Evolutionary conservation across 2,329 filamentous ascomycete species (phyloP).

Genomic region (Fusarium chlamydosporum): DNA sequence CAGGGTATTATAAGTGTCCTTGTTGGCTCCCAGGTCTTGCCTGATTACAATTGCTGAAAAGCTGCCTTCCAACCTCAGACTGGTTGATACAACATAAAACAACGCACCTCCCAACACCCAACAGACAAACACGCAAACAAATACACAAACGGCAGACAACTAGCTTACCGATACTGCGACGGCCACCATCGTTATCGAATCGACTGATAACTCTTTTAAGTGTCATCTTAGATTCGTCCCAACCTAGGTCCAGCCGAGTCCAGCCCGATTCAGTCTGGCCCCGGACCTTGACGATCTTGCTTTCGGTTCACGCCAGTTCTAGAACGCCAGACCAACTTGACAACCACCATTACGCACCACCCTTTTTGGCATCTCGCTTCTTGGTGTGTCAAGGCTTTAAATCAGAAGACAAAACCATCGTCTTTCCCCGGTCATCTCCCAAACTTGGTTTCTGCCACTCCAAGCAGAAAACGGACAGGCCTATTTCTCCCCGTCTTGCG

Average conservation of each 20-base stretch:
- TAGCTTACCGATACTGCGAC: not conserved
- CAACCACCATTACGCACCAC: conserved; percentile 35
- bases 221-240: conserved; percentile 27
- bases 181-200: conserved; percentile 11
- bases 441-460: conserved; percentile 7
- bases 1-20: conserved; percentile 31
- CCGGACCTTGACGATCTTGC: conserved; percentile 38
- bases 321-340: conserved; percentile 40
- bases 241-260: conserved; percentile 39
- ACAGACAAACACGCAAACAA: conserved; percentile 21
- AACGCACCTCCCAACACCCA: conserved; percentile 3
- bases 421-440: conserved; percentile 19
- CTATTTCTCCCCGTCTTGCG: conserved; percentile 5
- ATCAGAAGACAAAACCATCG: conserved; percentile 29
- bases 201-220: conserved; percentile 11
- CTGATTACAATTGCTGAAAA: conserved; percentile 15
- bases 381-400: conserved; percentile 20
- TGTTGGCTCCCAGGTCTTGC: conserved; percentile 8
- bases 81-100: conserved; percentile 22
- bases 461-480: conserved; percentile 19
- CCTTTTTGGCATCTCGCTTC: conserved; percentile 34
- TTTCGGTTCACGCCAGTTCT: conserved; percentile 40
- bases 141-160: conserved; percentile 8
- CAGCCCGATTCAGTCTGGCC: conserved; percentile 44
- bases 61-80: not conserved